Evolutionary conservation across 192 early-diverging fungal genomes (phyloP).

Genomic region (Funneliformis mosseae): DNA sequence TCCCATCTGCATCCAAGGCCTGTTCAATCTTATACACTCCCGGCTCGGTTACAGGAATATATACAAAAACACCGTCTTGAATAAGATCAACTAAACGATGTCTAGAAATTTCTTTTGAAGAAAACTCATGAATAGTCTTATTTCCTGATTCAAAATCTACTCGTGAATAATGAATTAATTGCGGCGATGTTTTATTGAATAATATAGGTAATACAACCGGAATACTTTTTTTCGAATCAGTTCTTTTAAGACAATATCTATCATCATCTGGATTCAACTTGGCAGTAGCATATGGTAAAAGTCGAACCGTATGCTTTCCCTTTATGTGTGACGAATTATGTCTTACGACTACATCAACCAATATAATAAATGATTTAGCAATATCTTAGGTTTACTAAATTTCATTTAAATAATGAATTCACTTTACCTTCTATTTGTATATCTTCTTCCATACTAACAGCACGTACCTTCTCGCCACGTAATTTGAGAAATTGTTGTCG

Average conservation of each 20-base stretch:
- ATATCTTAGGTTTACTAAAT: not conserved
- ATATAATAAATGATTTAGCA: not conserved
- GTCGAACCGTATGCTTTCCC: slow-evolving; percentile 49
- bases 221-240: slow-evolving; percentile 3
- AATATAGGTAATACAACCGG: slow-evolving; percentile 39
- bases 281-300: slow-evolving; percentile 46
- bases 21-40: slow-evolving; percentile 45
- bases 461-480: slow-evolving; percentile 24
- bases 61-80: slow-evolving; percentile 38
- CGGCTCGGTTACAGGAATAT: slow-evolving; percentile 39
- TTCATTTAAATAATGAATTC: not conserved
- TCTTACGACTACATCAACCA: slow-evolving; percentile 34
- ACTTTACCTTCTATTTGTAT: slow-evolving; percentile 28
- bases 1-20: slow-evolving; percentile 38
- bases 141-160: slow-evolving; percentile 40
- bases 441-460: slow-evolving; percentile 23
- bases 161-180: slow-evolving; percentile 32
- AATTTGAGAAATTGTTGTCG: slow-evolving; percentile 21
- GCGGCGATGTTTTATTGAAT: slow-evolving; percentile 47
- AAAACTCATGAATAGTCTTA: slow-evolving; percentile 14
- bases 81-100: slow-evolving; percentile 38
- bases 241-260: slow-evolving; percentile 37
- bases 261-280: slow-evolving; percentile 49
- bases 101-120: slow-evolving; percentile 36
- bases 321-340: slow-evolving; percentile 46